Conservation (phyloP, 1,284 basidiomycete species). For the Sparassis latifolia region DNA sequence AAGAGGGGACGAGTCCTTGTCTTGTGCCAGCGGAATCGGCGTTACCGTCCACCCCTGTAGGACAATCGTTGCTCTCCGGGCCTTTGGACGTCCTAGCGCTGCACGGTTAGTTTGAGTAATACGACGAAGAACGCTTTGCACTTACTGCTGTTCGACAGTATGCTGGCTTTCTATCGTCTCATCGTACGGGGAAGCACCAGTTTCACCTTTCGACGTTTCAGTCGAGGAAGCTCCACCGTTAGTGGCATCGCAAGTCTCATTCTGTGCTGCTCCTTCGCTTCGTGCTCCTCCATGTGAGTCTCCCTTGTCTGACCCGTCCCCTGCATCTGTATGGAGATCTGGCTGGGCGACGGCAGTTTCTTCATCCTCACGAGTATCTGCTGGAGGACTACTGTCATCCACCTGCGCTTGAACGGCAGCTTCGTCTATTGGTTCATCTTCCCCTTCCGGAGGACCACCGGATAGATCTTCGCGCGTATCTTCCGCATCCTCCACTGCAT, state of each 20-base stretch:
- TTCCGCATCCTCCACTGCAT: constrained; percentile 29
- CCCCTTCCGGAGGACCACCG: constrained; percentile 19
- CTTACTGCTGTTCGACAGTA: background rate
- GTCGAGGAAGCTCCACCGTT: constrained; percentile 5
- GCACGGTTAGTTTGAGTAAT: background rate
- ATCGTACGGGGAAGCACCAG: background rate
- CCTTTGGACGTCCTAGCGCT: constrained; percentile 5
- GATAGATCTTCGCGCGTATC: constrained; percentile 5
- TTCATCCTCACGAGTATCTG: background rate
- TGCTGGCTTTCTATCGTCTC: background rate
- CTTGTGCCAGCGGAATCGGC: constrained; percentile 35
- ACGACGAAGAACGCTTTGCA: too few relatives aligned
- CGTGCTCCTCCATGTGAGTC: background rate
- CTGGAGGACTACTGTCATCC: constrained; percentile 6
- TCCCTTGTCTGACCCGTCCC: constrained; percentile 12
- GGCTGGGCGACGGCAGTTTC: background rate
- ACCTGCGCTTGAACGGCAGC: constrained; percentile 11
- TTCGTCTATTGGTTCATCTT: constrained; percentile 21
- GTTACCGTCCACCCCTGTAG: constrained; percentile 22
- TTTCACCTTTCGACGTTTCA: background rate
- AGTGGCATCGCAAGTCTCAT: constrained; percentile 1
- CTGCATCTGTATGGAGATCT: background rate
- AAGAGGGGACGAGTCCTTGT: constrained; percentile 38
- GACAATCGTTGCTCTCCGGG: constrained; percentile 12
- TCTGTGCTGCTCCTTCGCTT: background rate